Base-by-base conservation (phyloP, 1,139 yeast species). In the Suhomyces choctaworum region DNA sequence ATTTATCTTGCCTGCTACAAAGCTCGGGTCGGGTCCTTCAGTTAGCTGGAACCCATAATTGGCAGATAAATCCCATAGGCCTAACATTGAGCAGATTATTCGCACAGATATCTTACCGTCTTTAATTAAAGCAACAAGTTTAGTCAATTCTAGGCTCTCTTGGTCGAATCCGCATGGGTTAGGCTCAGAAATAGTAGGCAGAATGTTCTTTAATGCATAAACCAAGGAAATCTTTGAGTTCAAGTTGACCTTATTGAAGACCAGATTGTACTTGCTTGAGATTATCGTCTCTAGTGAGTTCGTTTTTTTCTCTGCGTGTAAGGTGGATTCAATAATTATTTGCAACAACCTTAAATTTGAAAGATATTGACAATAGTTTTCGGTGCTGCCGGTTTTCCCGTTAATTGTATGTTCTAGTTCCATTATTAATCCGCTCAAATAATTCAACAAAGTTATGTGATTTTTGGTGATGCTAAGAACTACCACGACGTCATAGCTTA, bases 401-500 rank as follows among this genome's bases (percentile, higher is more conserved):
- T 19, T 24, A 9, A 4, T 12, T 20, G 30, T 5, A 7, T 14
- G 21, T 13, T 29, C 37, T 28, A 51, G 42, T 31, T 58, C 58
- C 16, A 42, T 34, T 23, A 47, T 35, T 22, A 62, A 32, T 5
- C 64, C 58, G 14, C 47, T 37, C 23, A 66, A 34, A 22, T 58
- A 61, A 29, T 58, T 58, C 5, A 60, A 30, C 19, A 66, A 46
- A 4, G 70, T 58, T 12, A 47, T 35, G 41, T 57, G 57, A 41
- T 64, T 56, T 32, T 64, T 60, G 24, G 64, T 63, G 17, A 64
- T 56, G 12, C 54, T 40, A 16, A 67, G 49, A 6, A 62, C 52
- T 8, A 62, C 62, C 22, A 62, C 51, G 9, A 64, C 56, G 41
- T 64, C 66, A 44, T 58, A 68, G 36, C 66, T 62, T 27, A 65